Conservation (phyloP, 1,284 basidiomycete genomes). For the Ceratobasidium sp. region DNA sequence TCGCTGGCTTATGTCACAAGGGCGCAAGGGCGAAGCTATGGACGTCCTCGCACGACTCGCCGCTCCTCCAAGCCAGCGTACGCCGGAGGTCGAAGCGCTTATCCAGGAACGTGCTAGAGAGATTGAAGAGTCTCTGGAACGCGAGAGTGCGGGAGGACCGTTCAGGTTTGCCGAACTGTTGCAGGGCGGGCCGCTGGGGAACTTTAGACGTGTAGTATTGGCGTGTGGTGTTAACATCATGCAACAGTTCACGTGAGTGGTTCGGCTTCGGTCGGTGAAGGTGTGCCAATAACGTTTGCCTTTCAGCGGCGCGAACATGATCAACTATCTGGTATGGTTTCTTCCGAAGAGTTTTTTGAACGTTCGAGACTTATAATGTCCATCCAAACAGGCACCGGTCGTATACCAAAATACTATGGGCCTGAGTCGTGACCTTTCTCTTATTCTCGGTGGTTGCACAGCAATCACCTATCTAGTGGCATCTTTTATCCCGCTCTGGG, state of each 20-base stretch:
- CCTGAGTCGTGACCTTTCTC: constrained; percentile 57
- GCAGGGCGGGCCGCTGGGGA: constrained; percentile 59
- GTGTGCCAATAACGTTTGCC: background rate
- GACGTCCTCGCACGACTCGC: constrained; percentile 42
- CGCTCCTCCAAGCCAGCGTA: constrained; percentile 28
- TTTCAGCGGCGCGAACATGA: constrained; percentile 51
- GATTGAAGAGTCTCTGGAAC: constrained; percentile 57
- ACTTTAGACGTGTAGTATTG: constrained; percentile 58
- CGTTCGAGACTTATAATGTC: background rate
- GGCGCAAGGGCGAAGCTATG: constrained; percentile 52
- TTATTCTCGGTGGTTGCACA: constrained; percentile 59
- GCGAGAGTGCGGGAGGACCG: constrained; percentile 59
- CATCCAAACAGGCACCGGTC: constrained; percentile 58
- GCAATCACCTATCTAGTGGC: constrained; percentile 60
- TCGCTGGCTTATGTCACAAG: constrained; percentile 56
- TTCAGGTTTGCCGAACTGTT: constrained; percentile 58
- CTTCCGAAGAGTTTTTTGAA: constrained; percentile 2
- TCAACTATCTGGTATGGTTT: constrained; percentile 51
- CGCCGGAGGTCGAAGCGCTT: constrained; percentile 29
- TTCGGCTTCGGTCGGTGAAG: background rate
- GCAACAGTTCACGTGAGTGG: constrained; percentile 59
- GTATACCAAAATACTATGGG: constrained; percentile 62
- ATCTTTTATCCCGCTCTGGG: constrained; percentile 61
- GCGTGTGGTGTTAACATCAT: constrained; percentile 59
- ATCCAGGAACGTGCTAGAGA: constrained; percentile 50